Base-by-base conservation (phyloP, 1,284 basidiomycete genomes). In the Coniophora puteana region DNA sequence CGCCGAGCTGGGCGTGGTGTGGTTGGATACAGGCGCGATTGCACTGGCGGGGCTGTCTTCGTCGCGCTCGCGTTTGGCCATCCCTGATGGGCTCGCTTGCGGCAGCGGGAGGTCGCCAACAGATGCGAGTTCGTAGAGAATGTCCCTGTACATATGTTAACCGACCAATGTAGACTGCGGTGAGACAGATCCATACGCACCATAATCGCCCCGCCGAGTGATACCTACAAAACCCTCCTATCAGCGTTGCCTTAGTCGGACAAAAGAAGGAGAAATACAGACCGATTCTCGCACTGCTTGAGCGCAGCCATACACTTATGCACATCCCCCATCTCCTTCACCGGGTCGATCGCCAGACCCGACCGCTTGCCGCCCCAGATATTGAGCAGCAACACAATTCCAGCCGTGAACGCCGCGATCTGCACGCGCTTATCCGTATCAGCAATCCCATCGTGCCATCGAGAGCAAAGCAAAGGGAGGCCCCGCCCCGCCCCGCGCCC, bases 91-190 rank as follows among this genome's bases (percentile, higher is more conserved):
- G 29, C 68, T 76, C 1, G 70, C 51, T 37, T 75, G 66, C 8
- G 80, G 77, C 2, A 85, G 62, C 0, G 81, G 80, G 2, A 85
- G 65, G 24, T 85, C 80, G 4, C 81, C 80, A 5, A 78, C 76
- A 8, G 71, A 78, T 2, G 82, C 81, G 1, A 87, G 66, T 48
- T 85, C 82, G 46, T 74, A 80, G 10, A 87, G 59, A 31, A 86
- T 72, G 48, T 86, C 82, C 74, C 80, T 83, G 43, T 17, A 38
- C 23, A n/a, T 11, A 18, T 18, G 3, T n/a, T 4, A 27, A 20
- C 8, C 12, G 4, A 38, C 35, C 2, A 14, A 16, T 16, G 17
- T 37, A 8, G 25, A 5, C n/a, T 8, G 21, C 31, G 28, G 22
- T 21, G 11, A 12, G 24, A 26, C 33, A 5, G 12, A n/a, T n/a